Base-by-base conservation (phyloP, 345 rosid species). In the Citrus maxima region DNA sequence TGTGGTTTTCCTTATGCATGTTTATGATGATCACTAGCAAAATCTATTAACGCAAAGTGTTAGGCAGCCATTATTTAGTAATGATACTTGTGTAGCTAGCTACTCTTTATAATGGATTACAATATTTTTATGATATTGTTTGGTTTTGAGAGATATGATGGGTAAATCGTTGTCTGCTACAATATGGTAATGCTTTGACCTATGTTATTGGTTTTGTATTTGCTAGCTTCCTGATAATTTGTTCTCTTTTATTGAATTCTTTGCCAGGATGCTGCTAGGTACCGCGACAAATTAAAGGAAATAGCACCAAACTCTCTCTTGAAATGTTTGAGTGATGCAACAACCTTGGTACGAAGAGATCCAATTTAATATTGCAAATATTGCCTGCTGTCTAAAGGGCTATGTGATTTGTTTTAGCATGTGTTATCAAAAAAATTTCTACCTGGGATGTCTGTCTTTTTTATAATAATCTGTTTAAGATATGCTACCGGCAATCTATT, bases 281-380 rank as follows among this genome's bases (percentile, higher is more conserved):
- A 84, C 63, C 89, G 89, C 0, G 80, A 90, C 9, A 86, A 89
- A 85, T 86, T 92, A 34, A 86, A 85, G 75, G 88, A 89, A 82
- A 89, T 89, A 76, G 92, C 90, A 3, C 94, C 94, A 9, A 84
- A 88, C 51, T 84, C 88, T 46, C 90, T 90, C 72, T 71, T 90
- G 74, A 92, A 86, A 80, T 89, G 93, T 79, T 84, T 91, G 38
- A 92, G 93, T 55, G 94, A 90, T 79, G 92, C 97, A 54, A 88
- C 94, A 37, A 89, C 97, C 58, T 80, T 83, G 94, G 97, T 92
- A 89, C 61, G 88, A 24, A 22, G 40, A 70, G 28, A 62, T 46
- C 72, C 60, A 67, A 46, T 38, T 66, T 24, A n/a, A 22, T 60
- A 4, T 18, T 49, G 65, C 59, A 22, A 32, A n/a, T 58, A 22